Evolutionary conservation across 202 grass and related monocot species (phyloP).

Genomic region (Panicum hallii): DNA sequence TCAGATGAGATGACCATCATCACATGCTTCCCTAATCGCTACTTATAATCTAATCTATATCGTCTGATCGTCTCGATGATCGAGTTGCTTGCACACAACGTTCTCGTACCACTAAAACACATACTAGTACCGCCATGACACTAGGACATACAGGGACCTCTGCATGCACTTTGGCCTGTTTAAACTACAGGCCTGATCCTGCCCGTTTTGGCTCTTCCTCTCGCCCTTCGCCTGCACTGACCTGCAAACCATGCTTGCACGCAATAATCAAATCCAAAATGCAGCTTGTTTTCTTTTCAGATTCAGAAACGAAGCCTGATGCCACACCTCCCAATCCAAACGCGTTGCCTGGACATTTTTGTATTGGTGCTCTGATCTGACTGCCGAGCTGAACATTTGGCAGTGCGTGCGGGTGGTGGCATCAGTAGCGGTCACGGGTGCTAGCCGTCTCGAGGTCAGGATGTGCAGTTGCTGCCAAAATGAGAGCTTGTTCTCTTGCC

Average conservation of each 20-base stretch:
- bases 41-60: too few relatives aligned
- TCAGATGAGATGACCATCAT: neutral
- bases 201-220: conserved; percentile 26
- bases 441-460: neutral
- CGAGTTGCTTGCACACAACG: conserved; percentile 36
- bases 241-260: neutral
- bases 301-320: too few relatives aligned
- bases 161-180: conserved; percentile 19
- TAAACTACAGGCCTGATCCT: neutral
- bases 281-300: neutral
- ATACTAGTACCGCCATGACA: neutral
- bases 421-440: conserved; percentile 23
- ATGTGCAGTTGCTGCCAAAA: neutral
- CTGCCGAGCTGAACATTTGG: conserved; percentile 18
- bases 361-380: neutral
- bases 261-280: conserved; percentile 16
- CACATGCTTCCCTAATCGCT: conserved; percentile 16
- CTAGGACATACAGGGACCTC: neutral
- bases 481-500: neutral
- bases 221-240: neutral
- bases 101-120: neutral
- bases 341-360: conserved; percentile 2
- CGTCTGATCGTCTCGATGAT: neutral
- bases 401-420: neutral
- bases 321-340: neutral